Conservation (phyloP, 495 filamentous ascomycete genomes). For the Neurospora tetrasperma region DNA sequence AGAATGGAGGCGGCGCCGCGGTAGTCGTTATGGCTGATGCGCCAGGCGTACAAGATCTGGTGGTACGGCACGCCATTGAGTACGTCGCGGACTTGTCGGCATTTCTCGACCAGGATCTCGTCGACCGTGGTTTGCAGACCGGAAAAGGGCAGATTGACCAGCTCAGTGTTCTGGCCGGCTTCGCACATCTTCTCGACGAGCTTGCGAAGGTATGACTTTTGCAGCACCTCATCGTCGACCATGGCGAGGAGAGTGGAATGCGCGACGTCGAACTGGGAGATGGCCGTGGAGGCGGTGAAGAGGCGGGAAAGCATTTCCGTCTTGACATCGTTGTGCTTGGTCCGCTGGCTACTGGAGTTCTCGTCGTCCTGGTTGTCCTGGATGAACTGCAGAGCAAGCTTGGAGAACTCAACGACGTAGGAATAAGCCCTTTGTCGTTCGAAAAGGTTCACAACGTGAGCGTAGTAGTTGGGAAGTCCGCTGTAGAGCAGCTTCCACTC, state of each 20-base stretch:
- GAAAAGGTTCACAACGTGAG: conserved; percentile 74
- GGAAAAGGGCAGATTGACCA: conserved; percentile 67
- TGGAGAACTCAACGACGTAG: conserved; percentile 75
- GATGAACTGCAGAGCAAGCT: conserved; percentile 60
- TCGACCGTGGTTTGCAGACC: conserved; percentile 70
- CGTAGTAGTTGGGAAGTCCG: conserved; percentile 74
- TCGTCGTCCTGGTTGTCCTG: conserved; percentile 32
- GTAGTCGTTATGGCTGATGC: conserved; percentile 72
- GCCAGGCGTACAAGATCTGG: conserved; percentile 81
- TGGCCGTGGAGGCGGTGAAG: conserved; percentile 70
- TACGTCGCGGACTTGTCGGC: conserved; percentile 47
- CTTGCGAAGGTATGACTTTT: conserved; percentile 49
- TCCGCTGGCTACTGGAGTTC: neutral
- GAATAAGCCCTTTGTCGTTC: conserved; percentile 65
- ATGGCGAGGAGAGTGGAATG: conserved; percentile 68
- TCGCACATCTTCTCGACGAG: conserved; percentile 65
- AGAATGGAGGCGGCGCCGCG: conserved; percentile 78
- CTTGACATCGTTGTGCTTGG: conserved; percentile 14
- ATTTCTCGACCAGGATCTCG: conserved; percentile 57
- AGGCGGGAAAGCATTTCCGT: conserved; percentile 71
- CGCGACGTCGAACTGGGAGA: conserved; percentile 68
- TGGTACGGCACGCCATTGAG: conserved; percentile 53
- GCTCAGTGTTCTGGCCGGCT: conserved; percentile 51
- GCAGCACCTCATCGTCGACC: conserved; percentile 50
- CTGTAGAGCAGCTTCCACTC: conserved; percentile 63